Conservation (phyloP, 257 asterid species). For the Coffea eugenioides region DNA sequence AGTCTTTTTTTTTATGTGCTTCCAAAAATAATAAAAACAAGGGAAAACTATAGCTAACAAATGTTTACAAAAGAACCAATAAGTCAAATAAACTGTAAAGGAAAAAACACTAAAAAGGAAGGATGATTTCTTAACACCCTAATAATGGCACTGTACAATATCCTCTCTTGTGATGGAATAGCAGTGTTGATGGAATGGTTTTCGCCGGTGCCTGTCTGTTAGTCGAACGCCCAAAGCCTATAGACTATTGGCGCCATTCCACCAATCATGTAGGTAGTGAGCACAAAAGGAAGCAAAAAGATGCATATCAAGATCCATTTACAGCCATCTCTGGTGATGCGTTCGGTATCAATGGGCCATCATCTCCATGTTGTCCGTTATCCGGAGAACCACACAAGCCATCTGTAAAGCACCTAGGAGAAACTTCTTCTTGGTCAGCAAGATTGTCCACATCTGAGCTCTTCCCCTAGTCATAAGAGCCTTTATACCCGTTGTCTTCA, state of each 20-base stretch:
- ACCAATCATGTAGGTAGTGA: conserved; percentile 13
- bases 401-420: conserved; percentile 42
- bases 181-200: conserved; percentile 32
- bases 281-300: conserved; percentile 16
- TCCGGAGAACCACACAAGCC: conserved; percentile 40
- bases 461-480: conserved; percentile 26
- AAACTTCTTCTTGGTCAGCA: conserved; percentile 35
- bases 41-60: conserved; percentile 26
- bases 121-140: conserved; percentile 33
- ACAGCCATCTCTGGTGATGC: conserved; percentile 89
- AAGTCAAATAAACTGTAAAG: conserved; percentile 27
- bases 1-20: neutral
- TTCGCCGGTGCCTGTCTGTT: conserved; percentile 18
- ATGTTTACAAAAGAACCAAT: conserved; percentile 26
- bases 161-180: conserved; percentile 33
- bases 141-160: conserved; percentile 75
- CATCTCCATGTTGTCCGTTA: conserved; percentile 51
- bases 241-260: neutral
- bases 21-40: conserved; percentile 3
- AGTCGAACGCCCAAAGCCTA: conserved; percentile 1
- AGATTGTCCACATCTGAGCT: conserved; percentile 32
- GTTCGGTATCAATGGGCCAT: conserved; percentile 44
- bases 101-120: conserved; percentile 24
- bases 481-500: conserved; percentile 32
- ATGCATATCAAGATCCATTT: conserved; percentile 60